A percentile compares a stretch with the other conserved stretches of the same genome.
These are phyloP conservation scores for Colletotrichum sp. DNA, from an alignment of 2,329 filamentous ascomycete genomes.

Conservation along the genomic window DNA sequence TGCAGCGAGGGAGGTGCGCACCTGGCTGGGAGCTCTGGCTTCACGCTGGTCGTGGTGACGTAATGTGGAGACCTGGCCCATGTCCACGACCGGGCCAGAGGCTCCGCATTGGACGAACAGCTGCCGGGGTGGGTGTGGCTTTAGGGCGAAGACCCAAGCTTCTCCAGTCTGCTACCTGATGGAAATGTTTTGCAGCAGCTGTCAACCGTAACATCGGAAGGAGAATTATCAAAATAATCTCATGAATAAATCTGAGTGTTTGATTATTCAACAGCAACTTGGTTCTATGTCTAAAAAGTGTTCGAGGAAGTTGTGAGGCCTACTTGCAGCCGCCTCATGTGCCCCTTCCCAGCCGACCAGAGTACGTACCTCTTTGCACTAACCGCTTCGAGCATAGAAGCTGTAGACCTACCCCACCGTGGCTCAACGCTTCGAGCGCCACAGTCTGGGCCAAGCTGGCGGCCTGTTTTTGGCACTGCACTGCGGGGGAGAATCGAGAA, in stretches of 20 bases:
- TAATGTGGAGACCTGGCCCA: constrained; percentile 8
- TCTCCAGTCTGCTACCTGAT: not conserved
- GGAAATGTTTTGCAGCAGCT: not conserved
- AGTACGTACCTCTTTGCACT: not conserved
- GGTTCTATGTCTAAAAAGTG: too few species aligned
- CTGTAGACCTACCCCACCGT: constrained; percentile 2
- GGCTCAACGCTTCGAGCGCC: constrained; percentile 2
- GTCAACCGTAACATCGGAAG: too few species aligned
- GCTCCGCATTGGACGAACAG: constrained; percentile 13
- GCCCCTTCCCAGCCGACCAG: not conserved
- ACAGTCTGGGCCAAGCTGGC: constrained; percentile 3
- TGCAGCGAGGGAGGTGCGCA: not conserved
- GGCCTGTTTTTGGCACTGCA: constrained; percentile 16
- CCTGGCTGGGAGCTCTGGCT: constrained; percentile 9
- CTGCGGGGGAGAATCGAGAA: constrained; percentile 17
- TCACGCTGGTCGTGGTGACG: constrained; percentile 2
- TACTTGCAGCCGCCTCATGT: not conserved
- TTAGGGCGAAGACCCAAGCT: constrained; percentile 17
- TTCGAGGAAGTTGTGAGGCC: not conserved
- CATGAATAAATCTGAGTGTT: too few species aligned
- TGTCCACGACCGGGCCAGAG: constrained; percentile 1
- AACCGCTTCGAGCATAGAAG: not conserved
- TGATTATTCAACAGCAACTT: too few species aligned
- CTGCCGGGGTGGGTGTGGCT: not conserved
- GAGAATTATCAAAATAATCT: too few species aligned